Base-by-base conservation (phyloP, 176 grass and related monocot species). In the Puya raimondii region DNA sequence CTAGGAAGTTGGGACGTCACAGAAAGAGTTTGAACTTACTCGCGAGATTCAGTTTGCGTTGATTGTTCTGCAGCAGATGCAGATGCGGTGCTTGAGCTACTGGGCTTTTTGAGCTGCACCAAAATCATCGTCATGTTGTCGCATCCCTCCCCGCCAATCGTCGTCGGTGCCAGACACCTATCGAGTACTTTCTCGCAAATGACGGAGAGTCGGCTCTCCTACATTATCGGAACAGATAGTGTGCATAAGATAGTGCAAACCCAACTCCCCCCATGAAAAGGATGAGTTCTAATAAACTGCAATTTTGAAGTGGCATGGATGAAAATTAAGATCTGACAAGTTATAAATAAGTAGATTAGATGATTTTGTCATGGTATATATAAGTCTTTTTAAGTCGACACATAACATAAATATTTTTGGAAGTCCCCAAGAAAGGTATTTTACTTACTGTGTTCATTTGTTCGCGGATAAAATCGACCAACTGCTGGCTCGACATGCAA, bases 71-170 rank as follows among this genome's bases (percentile, higher is more conserved):
- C 57, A 18, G 56, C 14, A 61, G 56, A 18, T 58, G 53, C 13
- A 15, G 53, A 15, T 14, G 51, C 48, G 33, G 78, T 72, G 1
- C 47, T 26, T 29, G 57, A 69, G 50, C 67, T 84, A 0, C 70
- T 33, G 47, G 76, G 86, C 65, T 87, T 85, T 79, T 90, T 92
- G 57, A 96, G 81, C 79, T 96, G 89, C 68, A 96, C 93, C 81
- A 96, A 66, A 74, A 96, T 87, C 88, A 96, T 90, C n/a, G 93
- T 96, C 93, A 96, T 96, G 71, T 96, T 96, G 50, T 96, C 93
- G 9, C 86, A 96, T 33, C 93, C 92, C 11, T 89, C 86, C 72
- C 80, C 88, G 20, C 68, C 71, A 29, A 85, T 65, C 21, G 84
- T 96, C 66, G 85, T 85, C 10, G 93, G 88, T 53, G 93, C 93